Conservation (phyloP, 495 filamentous ascomycete genomes). For the Clavariopsis aquatica region DNA sequence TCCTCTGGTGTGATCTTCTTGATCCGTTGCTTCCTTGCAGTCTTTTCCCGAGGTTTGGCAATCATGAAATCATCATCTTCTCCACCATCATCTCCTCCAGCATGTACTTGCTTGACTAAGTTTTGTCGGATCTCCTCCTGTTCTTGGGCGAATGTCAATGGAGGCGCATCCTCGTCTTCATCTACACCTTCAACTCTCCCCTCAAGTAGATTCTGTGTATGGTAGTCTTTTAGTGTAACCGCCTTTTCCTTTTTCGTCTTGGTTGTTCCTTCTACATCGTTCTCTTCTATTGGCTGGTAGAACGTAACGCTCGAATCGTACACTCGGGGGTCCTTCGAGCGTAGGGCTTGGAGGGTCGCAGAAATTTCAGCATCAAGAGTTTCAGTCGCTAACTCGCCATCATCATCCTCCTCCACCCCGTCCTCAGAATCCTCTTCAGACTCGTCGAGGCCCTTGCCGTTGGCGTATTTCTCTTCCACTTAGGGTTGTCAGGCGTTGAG, state of each 20-base stretch:
- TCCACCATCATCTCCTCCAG: constrained; percentile 55
- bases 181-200: constrained; percentile 57
- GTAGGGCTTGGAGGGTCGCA: constrained; percentile 80
- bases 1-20: constrained; percentile 60
- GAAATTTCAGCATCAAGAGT: constrained; percentile 83
- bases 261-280: constrained; percentile 42
- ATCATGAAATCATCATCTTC: constrained; percentile 72
- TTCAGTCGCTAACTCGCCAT: constrained; percentile 77
- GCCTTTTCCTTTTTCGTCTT: constrained; percentile 69
- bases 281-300: constrained; percentile 64
- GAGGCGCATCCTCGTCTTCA: constrained; percentile 55
- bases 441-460: constrained; percentile 49
- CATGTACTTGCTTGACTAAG: constrained; percentile 78
- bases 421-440: constrained; percentile 60
- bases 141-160: constrained; percentile 77
- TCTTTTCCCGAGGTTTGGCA: constrained; percentile 37
- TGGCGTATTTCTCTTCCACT: constrained; percentile 85
- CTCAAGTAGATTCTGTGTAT: constrained; percentile 77
- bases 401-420: constrained; percentile 85
- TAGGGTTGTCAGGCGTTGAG: constrained; percentile 8
- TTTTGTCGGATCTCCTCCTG: constrained; percentile 76
- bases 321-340: constrained; percentile 82
- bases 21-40: constrained; percentile 15
- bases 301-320: constrained; percentile 80
- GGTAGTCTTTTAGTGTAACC: constrained; percentile 86